Conservation (phyloP, 208 protist species). For the Leishmania gerbilli region DNA sequence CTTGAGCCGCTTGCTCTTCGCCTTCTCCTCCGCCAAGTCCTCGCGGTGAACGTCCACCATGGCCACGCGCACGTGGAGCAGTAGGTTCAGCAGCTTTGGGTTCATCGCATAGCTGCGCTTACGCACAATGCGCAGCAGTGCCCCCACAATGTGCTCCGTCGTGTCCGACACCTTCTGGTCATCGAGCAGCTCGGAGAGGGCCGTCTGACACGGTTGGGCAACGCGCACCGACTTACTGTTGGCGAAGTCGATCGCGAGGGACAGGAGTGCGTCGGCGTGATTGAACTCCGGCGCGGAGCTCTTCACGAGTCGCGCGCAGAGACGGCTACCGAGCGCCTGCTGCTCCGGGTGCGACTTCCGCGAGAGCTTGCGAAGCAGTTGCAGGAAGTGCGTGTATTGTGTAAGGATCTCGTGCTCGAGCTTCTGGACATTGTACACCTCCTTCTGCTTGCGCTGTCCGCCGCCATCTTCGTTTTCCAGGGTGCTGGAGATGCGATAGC, state of each 20-base stretch:
- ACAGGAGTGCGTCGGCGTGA: constrained; percentile 81
- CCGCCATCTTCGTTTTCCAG: constrained; percentile 85
- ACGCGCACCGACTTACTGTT: constrained; percentile 90
- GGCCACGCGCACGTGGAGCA: constrained; percentile 92
- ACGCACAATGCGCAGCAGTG: constrained; percentile 87
- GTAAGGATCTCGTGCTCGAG: constrained; percentile 91
- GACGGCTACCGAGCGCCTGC: constrained; percentile 91
- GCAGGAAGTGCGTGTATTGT: constrained; percentile 93
- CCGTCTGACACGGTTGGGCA: constrained; percentile 78
- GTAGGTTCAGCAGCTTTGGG: constrained; percentile 85
- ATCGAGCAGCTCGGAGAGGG: constrained; percentile 80
- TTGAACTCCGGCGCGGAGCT: constrained; percentile 90
- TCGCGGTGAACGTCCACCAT: constrained; percentile 91
- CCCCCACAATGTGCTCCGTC: constrained; percentile 81
- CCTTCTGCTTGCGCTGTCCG: constrained; percentile 84
- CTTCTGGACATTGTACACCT: constrained; percentile 91
- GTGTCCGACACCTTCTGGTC: constrained; percentile 88
- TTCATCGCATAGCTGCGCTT: constrained; percentile 93
- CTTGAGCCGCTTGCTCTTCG: constrained; percentile 90
- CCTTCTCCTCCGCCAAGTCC: constrained; percentile 90
- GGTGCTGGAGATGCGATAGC: constrained; percentile 86
- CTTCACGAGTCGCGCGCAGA: constrained; percentile 76
- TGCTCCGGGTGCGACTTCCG: constrained; percentile 90
- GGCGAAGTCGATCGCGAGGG: constrained; percentile 81
- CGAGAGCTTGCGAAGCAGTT: constrained; percentile 86